Base-by-base conservation (phyloP, 495 filamentous ascomycete genomes). In the Aspergillus egyptiacus region DNA sequence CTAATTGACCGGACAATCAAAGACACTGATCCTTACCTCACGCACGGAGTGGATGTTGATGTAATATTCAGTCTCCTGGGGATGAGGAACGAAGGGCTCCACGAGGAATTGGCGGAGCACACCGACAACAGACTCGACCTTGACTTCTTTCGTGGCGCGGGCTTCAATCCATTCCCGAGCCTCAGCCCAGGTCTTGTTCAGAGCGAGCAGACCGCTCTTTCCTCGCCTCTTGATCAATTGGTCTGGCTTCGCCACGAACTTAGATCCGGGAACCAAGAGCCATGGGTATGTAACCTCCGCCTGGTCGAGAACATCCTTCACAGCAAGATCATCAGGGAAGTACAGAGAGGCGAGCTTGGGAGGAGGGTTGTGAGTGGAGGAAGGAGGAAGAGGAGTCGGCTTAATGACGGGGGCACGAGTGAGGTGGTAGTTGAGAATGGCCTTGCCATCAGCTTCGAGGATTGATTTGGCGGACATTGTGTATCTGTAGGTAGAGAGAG, bases 361-460 rank as follows among this genome's bases (percentile, higher is more conserved):
- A 45, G 94, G 81, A 54, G 93, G 75, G 75, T 97, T 97, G 82
- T 99, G 93, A 67, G 82, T 93, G 50, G 82, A 65, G 54, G 87
- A 77, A 55, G 80, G 64, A 56, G 93, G 90, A 19, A 99, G 88
- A 70, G 94, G 87, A 62, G 89, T 89, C 42, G 93, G 89, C 83
- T 96, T 95, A 81, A 99, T 96, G 65, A 95, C 85, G 48, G 91
- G 85, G 50, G 93, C 90, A 63, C 93, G 86, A 58, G 93, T 99
- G 78, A 99, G 91, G 82, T 99, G 93, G 79, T 96, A 99, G 85
- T 95, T 96, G 79, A 99, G 78, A 78, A 99, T 97, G 77, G 93
- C 93, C 86, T 99, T 99, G 82, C 93, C 93, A 75, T 99, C 93
- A 78, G 94, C 93, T 75, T 99, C 93, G 80, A 84, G 72, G 64